Evolutionary conservation across 2,329 filamentous ascomycete genomes (phyloP), one percentile per base, ranked within the genome.

Genomic region (Pseudopyricularia javanii): DNA sequence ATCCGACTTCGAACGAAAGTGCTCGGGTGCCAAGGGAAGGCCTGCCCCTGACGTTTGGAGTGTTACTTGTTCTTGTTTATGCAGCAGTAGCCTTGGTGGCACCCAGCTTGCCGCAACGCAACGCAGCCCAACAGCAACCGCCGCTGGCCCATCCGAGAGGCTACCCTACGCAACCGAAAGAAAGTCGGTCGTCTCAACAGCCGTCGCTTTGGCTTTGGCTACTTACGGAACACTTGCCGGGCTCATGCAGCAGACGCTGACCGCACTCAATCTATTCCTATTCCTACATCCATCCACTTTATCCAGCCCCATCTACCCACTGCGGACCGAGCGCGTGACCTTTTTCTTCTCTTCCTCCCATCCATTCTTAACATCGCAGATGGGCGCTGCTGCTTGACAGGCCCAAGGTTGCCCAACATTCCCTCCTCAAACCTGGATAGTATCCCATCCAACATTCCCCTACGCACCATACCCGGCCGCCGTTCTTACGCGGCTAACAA

Each of bases 361-460:
- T 30, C 48, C 35, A 45, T 24, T 51, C 17, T 52, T 49, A 35
- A 52, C 40, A 26, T 59, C 70, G 75, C 75, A 72, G 78, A 75
- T 69, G 72, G 79, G 83, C 78, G 85, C 83, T 87, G 83, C 82
- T 83, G 79, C 77, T 70, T 70, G 71, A 78, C 86, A 91, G 88
- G 86, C 84, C 59, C 82, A 76, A 77, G 69, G 67, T 71, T 76
- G 75, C 79, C 77, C 89, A 96, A 82, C 72, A 96, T 96, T 95
- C 80, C 87, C 82, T 76, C 82, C 66, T 73, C 78, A 78, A 77
- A 71, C 60, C 75, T 70, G 62, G 78, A 76, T 70, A 83, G 83
- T 73, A 82, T 87, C 60, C 79, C 80, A 68, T 88, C 87, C 71
- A 88, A 87, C 72, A 95, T 96, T 68, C 91, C 91, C 63, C 79